These are phyloP conservation scores for Ilex aquifolium DNA, from an alignment of 257 asterid species.

Conservation along the genomic window DNA sequence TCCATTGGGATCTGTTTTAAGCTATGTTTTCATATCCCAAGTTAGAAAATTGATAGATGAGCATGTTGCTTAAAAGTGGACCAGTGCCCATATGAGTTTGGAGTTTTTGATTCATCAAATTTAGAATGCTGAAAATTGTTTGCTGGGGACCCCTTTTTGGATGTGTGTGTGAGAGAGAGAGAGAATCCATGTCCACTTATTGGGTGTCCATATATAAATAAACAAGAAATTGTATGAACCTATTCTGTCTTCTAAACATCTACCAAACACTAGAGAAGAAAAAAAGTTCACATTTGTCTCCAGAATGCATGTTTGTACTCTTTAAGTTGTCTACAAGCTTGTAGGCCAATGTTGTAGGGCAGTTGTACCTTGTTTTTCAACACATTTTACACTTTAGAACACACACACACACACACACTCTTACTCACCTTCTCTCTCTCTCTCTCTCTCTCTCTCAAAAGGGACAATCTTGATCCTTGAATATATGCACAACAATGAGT, in stretches of 20 bases:
- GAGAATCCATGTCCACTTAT: background rate
- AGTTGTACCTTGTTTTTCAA: constrained; percentile 5
- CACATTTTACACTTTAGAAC: background rate
- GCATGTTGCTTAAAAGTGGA: background rate
- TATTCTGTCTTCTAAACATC: constrained; percentile 14
- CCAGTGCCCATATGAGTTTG: background rate
- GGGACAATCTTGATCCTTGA: background rate
- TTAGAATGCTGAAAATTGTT: too few species aligned
- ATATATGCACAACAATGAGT: constrained; percentile 1
- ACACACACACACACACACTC: too few species aligned
- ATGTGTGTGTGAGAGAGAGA: constrained; percentile 1
- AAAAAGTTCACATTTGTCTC: constrained; percentile 2
- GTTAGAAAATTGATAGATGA: background rate
- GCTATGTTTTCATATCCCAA: too few species aligned
- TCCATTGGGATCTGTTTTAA: too few species aligned
- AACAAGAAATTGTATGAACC: constrained; percentile 4
- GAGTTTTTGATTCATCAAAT: background rate
- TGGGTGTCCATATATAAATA: constrained; percentile 10
- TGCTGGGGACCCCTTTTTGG: background rate
- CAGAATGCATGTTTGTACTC: constrained; percentile 8
- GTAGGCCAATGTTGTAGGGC: constrained; percentile 10
- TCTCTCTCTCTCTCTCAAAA: too few species aligned
- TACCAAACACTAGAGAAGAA: constrained; percentile 4
- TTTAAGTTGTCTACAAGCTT: constrained; percentile 1
- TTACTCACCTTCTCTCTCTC: too few species aligned